phyloP scores from a whole-genome alignment of 179 eudicot species.

The Corrigiola litoralis region DNA sequence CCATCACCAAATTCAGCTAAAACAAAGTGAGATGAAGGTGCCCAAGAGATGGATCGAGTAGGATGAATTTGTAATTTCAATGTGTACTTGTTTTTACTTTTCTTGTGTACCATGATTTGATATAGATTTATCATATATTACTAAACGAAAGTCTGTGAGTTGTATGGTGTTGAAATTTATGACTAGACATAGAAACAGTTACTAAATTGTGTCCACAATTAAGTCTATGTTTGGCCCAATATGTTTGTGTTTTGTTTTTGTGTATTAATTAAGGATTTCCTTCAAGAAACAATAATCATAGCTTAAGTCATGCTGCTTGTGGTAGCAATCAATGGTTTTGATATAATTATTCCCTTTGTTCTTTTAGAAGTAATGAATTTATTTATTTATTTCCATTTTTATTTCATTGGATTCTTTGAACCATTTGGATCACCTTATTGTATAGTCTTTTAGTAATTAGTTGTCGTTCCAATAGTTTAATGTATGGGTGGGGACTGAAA shows the following conservation, averaged over 20 bases:
- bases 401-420: conserved; percentile 19
- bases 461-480: conserved; percentile 21
- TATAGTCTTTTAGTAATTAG: conserved; percentile 15
- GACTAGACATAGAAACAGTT: conserved; percentile 30
- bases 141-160: conserved; percentile 22
- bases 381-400: not conserved
- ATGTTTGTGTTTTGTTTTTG: conserved; percentile 10
- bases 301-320: conserved; percentile 13
- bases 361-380: not conserved
- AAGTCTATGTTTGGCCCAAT: conserved; percentile 25
- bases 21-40: not conserved
- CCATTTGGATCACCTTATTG: conserved; percentile 1
- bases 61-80: conserved; percentile 36
- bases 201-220: conserved; percentile 22
- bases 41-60: conserved; percentile 43
- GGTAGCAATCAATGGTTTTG: conserved; percentile 5
- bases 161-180: conserved; percentile 31
- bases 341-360: conserved; percentile 14
- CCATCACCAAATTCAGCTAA: not conserved
- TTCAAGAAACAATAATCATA: conserved; percentile 10
- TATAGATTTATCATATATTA: conserved; percentile 18
- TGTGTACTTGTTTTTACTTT: conserved; percentile 16
- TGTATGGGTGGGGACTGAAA: conserved; percentile 16
- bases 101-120: conserved; percentile 15
- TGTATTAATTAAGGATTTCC: not conserved